Evolutionary conservation across 176 grass and related monocot genomes (phyloP).

Genomic region (Avena eriantha): DNA sequence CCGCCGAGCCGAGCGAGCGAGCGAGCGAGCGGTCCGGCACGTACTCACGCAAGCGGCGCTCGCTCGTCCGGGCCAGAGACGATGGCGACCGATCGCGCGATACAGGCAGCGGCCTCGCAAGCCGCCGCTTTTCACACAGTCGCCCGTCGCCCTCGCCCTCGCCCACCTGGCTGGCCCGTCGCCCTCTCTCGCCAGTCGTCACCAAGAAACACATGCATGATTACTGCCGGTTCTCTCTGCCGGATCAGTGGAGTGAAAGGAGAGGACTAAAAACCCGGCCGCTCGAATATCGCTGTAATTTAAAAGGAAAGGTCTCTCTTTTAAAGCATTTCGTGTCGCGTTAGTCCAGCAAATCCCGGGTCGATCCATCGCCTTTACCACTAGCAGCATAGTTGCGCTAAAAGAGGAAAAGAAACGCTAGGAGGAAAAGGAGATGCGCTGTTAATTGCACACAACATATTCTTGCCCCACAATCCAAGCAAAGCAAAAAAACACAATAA

Average conservation of each 20-base stretch:
- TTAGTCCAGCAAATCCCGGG: slow-evolving; percentile 45
- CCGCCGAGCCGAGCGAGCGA: slow-evolving; percentile 1
- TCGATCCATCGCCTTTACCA: slow-evolving; percentile 27
- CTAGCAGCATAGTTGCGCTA: neutral
- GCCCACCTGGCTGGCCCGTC: neutral
- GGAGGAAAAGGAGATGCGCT: slow-evolving; percentile 30
- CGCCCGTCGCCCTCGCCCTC: neutral
- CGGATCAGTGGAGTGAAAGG: slow-evolving; percentile 27
- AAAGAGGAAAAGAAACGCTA: neutral
- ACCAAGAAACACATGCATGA: neutral
- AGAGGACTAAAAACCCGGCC: neutral
- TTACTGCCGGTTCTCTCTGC: neutral
- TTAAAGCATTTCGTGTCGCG: slow-evolving; percentile 31
- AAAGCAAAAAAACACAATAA: slow-evolving; percentile 29
- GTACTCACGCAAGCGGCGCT: neutral
- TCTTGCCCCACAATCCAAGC: slow-evolving; percentile 63
- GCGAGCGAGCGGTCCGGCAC: too few relatives aligned
- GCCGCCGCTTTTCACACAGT: slow-evolving; percentile 37
- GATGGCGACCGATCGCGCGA: slow-evolving; percentile 39
- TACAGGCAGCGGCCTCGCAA: neutral
- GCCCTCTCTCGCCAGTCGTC: neutral
- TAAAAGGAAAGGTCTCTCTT: slow-evolving; percentile 32
- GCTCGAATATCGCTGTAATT: slow-evolving; percentile 44
- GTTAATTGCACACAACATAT: slow-evolving; percentile 51
- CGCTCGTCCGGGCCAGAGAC: neutral